phyloP scores from a whole-genome alignment of 23 red algal species.

The Agarophyton chilense region DNA sequence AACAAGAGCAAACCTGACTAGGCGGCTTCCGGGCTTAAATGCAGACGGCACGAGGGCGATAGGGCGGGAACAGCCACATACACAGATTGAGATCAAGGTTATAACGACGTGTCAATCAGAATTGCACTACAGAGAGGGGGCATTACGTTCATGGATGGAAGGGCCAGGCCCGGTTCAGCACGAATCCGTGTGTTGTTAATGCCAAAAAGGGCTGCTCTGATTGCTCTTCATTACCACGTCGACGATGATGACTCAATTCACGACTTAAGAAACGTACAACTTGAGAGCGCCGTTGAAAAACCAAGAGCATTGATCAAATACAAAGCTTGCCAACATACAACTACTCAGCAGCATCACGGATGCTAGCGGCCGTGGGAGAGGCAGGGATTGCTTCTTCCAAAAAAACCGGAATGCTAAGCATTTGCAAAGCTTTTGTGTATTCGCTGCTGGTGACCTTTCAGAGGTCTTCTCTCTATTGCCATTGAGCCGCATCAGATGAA shows the following conservation, averaged over 20 bases:
- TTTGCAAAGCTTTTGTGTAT: neutral
- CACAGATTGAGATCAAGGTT: neutral
- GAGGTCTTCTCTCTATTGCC: neutral
- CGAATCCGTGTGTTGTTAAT: neutral
- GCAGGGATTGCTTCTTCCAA: neutral
- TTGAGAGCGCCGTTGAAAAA: neutral
- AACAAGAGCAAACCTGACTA: neutral
- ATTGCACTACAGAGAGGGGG: neutral
- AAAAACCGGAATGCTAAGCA: neutral
- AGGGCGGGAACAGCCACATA: neutral
- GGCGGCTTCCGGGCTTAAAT: constrained; percentile 11
- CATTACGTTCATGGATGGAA: neutral
- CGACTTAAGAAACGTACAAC: neutral
- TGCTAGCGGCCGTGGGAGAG: neutral
- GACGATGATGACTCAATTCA: neutral
- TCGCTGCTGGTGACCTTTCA: constrained; percentile 3
- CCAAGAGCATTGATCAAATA: neutral
- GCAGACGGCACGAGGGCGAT: neutral
- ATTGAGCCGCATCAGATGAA: no score
- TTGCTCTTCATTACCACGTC: neutral
- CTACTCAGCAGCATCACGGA: neutral
- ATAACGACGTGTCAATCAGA: neutral
- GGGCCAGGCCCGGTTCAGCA: neutral
- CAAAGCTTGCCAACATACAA: neutral
- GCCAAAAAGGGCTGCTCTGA: neutral